Evolutionary conservation across 208 protist species (phyloP).

Genomic region (Wallacemonas sp.): DNA sequence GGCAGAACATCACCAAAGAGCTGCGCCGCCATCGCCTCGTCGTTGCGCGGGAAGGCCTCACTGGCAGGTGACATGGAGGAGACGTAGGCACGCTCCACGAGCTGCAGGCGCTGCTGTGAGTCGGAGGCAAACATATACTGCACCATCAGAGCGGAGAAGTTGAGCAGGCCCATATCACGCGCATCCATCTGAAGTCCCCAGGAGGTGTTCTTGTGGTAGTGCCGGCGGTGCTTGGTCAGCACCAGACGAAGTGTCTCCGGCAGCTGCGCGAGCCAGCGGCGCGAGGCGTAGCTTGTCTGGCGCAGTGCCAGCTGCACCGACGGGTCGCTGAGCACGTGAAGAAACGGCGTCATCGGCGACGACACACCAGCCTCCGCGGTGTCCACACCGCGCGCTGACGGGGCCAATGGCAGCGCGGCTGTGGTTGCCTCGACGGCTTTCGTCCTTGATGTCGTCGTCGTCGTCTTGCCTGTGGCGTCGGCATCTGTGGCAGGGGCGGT

Average conservation of each 20-base stretch:
- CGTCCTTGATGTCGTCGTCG: neutral
- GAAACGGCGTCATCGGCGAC: neutral
- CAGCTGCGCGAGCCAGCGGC: constrained; percentile 32
- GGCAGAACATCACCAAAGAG: constrained; percentile 24
- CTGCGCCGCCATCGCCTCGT: neutral
- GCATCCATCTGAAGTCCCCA: constrained; percentile 45
- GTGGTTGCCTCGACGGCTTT: neutral
- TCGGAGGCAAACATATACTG: constrained; percentile 28
- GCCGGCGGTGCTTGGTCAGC: constrained; percentile 24
- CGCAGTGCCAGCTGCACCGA: neutral
- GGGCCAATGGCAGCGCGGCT: too few relatives aligned
- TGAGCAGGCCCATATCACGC: constrained; percentile 41
- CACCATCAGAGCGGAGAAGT: constrained; percentile 34
- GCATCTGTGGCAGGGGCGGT: neutral
- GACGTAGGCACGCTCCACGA: constrained; percentile 7
- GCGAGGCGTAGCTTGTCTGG: constrained; percentile 19
- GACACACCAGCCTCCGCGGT: too few relatives aligned
- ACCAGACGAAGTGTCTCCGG: constrained; percentile 35
- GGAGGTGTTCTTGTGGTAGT: constrained; percentile 20
- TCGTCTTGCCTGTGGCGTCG: too few relatives aligned
- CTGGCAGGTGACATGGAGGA: constrained; percentile 20
- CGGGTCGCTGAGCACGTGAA: neutral
- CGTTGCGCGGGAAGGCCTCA: constrained; percentile 26
- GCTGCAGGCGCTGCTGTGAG: constrained; percentile 12
- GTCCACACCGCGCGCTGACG: too few relatives aligned